Conservation (phyloP, 1,284 basidiomycete genomes). For the Cryptococcus sp. region DNA sequence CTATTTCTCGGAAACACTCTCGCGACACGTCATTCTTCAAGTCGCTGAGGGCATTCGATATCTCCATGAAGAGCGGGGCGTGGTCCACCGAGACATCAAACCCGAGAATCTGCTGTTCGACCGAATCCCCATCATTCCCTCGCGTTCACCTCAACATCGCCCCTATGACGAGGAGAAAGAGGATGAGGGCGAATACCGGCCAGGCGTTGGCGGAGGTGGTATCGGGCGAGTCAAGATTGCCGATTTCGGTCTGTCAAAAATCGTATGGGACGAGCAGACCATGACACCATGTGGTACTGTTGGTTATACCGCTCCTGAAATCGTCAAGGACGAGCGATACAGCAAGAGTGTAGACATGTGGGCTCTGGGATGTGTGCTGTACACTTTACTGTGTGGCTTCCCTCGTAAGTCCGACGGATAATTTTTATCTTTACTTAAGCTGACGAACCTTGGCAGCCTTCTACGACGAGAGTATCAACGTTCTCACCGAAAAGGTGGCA, state of each 20-base stretch:
- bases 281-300: conserved; percentile 99
- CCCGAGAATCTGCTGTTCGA: conserved; percentile 97
- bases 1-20: conserved; percentile 94
- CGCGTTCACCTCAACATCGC: conserved; percentile 70
- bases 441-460: conserved; percentile 61
- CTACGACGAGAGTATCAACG: conserved; percentile 98
- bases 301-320: conserved; percentile 98
- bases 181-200: conserved; percentile 94
- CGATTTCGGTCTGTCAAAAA: conserved; percentile 96
- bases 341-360: conserved; percentile 99
- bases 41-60: conserved; percentile 95
- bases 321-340: conserved; percentile 98
- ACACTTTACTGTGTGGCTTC: conserved; percentile 98
- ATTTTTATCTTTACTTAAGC: neutral
- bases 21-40: conserved; percentile 95
- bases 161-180: conserved; percentile 99
- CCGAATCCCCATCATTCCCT: conserved; percentile 88
- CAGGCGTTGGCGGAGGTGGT: conserved; percentile 89
- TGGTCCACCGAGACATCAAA: conserved; percentile 98
- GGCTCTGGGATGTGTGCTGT: conserved; percentile 97
- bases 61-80: conserved; percentile 95
- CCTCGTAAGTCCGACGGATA: conserved; percentile 58
- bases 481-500: conserved; percentile 97
- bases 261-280: conserved; percentile 98
- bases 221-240: conserved; percentile 99